Conservation (phyloP, 2,329 filamentous ascomycete genomes). For the Pseudocercospora musae region DNA sequence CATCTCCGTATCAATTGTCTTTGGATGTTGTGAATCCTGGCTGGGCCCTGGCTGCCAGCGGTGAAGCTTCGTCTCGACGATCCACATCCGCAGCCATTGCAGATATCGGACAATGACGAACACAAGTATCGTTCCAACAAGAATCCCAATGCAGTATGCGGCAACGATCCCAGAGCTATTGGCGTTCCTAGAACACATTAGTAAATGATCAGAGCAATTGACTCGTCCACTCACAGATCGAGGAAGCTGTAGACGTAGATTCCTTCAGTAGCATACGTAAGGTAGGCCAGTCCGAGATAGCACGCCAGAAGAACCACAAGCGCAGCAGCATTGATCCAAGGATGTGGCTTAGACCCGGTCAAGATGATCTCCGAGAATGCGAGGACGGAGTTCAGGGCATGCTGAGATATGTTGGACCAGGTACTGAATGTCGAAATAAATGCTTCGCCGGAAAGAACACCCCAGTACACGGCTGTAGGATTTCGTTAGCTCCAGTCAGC, state of each 20-base stretch:
- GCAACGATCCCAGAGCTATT: conserved; percentile 53
- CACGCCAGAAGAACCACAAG: conserved; percentile 67
- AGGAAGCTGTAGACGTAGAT: conserved; percentile 79
- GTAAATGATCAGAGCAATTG: not conserved
- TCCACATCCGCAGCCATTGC: conserved; percentile 39
- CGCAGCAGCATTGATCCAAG: conserved; percentile 64
- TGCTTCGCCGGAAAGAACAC: conserved; percentile 34
- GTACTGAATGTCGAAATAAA: conserved; percentile 37
- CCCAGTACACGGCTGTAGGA: conserved; percentile 43
- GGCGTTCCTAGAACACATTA: not conserved
- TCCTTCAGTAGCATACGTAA: conserved; percentile 65
- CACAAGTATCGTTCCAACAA: conserved; percentile 36
- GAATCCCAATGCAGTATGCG: conserved; percentile 57
- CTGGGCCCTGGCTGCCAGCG: not conserved
- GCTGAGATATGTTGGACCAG: conserved; percentile 66
- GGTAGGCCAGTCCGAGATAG: conserved; percentile 71
- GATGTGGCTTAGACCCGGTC: conserved; percentile 60
- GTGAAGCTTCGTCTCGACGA: conserved; percentile 46
- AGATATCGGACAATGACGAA: conserved; percentile 43
- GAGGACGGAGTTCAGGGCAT: conserved; percentile 70
- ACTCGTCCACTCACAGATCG: conserved; percentile 48
- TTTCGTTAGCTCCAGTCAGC: not conserved
- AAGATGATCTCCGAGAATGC: conserved; percentile 73
- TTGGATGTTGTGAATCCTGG: not conserved
- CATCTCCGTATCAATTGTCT: not conserved